Percentiles rank a stretch among this genome's conserved stretches.
These are phyloP conservation scores for Zanthoxylum bungeanum DNA, from an alignment of 345 rosid species.

Conservation along the genomic window DNA sequence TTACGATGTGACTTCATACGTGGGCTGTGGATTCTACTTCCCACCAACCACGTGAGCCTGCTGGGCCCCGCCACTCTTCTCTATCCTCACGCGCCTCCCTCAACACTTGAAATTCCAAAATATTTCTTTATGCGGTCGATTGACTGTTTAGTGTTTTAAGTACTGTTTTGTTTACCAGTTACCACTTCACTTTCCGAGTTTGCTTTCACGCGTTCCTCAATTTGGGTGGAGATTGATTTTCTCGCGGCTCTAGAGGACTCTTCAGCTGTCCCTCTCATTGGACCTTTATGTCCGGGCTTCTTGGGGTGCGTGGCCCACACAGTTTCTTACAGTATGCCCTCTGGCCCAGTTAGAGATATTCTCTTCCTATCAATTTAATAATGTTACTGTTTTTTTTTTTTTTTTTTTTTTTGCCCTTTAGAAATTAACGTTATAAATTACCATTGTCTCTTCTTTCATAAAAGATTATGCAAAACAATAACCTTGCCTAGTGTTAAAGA, in stretches of 20 bases:
- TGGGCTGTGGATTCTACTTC: constrained; percentile 9
- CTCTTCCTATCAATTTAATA: too few relatives aligned
- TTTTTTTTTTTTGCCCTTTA: too few relatives aligned
- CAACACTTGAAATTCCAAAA: too few relatives aligned
- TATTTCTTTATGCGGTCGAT: too few relatives aligned
- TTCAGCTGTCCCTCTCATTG: constrained; percentile 9
- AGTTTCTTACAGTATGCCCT: too few relatives aligned
- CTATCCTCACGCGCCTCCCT: not conserved
- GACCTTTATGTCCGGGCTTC: constrained; percentile 22
- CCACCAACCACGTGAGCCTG: constrained; percentile 27
- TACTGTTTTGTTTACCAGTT: too few relatives aligned
- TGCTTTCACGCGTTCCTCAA: constrained; percentile 8
- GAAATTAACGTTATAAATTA: too few relatives aligned
- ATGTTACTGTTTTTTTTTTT: too few relatives aligned
- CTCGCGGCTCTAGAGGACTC: not conserved
- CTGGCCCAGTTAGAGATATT: constrained; percentile 11
- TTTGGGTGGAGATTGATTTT: not conserved
- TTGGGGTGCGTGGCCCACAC: not conserved
- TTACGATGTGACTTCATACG: constrained; percentile 6
- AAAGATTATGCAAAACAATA: not conserved
- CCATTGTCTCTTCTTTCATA: not conserved
- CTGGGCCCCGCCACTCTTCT: not conserved
- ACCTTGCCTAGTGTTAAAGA: not conserved
- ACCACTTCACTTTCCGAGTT: not conserved
- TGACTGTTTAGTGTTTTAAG: too few relatives aligned